These are phyloP conservation scores for Fagus crenata DNA, from an alignment of 306 rosid species.

Conservation along the genomic window DNA sequence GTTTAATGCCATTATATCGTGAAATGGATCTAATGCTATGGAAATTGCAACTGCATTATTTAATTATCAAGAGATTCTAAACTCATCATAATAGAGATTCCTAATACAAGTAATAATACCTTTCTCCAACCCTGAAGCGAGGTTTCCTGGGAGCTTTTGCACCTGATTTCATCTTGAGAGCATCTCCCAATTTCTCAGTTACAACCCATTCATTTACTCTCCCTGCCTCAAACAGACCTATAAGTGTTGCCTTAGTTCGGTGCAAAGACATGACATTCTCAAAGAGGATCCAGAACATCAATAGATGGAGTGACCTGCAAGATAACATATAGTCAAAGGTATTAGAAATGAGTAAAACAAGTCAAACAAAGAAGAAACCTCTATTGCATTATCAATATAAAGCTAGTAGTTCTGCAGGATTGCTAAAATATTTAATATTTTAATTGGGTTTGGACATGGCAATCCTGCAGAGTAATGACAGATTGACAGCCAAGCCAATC, in stretches of 20 bases:
- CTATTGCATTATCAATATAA: not conserved
- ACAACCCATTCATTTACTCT: conserved; percentile 92
- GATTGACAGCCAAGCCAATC: not conserved
- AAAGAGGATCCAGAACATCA: conserved; percentile 86
- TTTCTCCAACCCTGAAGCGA: conserved; percentile 52
- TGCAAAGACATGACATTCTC: conserved; percentile 96
- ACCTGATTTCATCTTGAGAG: conserved; percentile 63
- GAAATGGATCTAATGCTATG: too few species aligned
- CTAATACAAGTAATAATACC: conserved; percentile 38
- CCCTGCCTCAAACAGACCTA: conserved; percentile 81
- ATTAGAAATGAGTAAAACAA: not conserved
- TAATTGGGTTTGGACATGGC: not conserved
- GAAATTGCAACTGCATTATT: too few species aligned
- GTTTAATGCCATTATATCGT: too few species aligned
- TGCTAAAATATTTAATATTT: not conserved
- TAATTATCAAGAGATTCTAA: too few species aligned
- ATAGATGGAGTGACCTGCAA: conserved; percentile 77
- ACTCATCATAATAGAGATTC: not conserved
- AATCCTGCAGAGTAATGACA: not conserved
- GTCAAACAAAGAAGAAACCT: not conserved
- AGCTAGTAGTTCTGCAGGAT: conserved; percentile 1
- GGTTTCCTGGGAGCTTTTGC: conserved; percentile 58
- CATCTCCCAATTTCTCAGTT: conserved; percentile 92
- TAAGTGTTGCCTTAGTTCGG: conserved; percentile 84
- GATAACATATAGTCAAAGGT: not conserved